Evolutionary conservation across 345 rosid species (phyloP), one percentile per base, ranked within the genome.

Genomic region (Conringia planisiliqua): DNA sequence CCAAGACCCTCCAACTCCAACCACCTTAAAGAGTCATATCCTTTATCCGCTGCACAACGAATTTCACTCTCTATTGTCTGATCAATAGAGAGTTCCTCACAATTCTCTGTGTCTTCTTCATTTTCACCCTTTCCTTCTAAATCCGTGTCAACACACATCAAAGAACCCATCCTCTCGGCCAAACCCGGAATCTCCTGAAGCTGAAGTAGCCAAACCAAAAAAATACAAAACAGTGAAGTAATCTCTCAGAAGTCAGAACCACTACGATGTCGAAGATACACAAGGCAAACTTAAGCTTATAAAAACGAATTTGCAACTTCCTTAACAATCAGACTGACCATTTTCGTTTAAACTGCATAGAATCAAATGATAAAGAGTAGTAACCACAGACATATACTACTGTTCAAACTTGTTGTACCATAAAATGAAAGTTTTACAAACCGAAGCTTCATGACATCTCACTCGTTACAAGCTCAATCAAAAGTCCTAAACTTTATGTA

Each of bases 151-250:
- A 94, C 87, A 81, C 98, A 87, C 97, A 94, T 94, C 71, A 91
- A 73, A 44, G 95, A 74, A 75, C 87, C 97, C 98, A 94, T 91
- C 82, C 97, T 86, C 87, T 86, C 80, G 66, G 93, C 98, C 78
- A 91, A 82, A n/a, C 97, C 95, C 4, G 96, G 92, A 48, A 94
- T 82, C 75, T 88, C 95, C 80, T 71, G 82, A 66, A 94, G 88
- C 98, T 94, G 83, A 79, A 84, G 77, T 54, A 59, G 70, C 73
- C 57, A 78, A 51, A 59, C 9, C 14, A 29, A 4, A 42, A 65
- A 7, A 8, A 44, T 1, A 40, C 51, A 17, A 36, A n/a, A 10
- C 46, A 33, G 11, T 16, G 20, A 32, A 9, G 5, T 7, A 32
- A 30, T 32, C 14, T 30, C 22, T 32, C 24, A 32, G 62, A 57